These are phyloP conservation scores for Diplodia mutila DNA, from an alignment of 2,329 filamentous ascomycete species.

Conservation along the genomic window DNA sequence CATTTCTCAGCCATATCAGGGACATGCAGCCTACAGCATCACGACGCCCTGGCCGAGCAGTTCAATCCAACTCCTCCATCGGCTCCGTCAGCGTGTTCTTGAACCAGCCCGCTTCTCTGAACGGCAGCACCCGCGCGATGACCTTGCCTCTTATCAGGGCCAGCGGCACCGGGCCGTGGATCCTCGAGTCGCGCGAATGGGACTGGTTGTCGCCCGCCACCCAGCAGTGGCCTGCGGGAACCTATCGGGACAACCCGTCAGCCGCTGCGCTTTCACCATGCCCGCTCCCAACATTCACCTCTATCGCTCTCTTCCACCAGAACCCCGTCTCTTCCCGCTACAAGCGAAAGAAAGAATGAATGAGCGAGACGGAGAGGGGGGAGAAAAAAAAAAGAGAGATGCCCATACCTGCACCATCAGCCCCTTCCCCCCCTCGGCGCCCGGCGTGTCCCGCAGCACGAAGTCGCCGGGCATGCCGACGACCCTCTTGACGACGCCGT, in stretches of 20 bases:
- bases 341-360: too few species aligned
- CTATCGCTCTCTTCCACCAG: too few species aligned
- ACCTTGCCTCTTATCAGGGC: conserved; percentile 84
- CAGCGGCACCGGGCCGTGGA: conserved; percentile 84
- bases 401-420: conserved; percentile 66
- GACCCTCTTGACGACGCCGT: conserved; percentile 76
- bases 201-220: conserved; percentile 85
- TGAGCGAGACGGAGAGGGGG: too few species aligned
- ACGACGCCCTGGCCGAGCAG: not conserved
- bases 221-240: conserved; percentile 92
- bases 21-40: not conserved
- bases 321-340: too few species aligned
- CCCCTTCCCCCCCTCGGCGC: conserved; percentile 34
- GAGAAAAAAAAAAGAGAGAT: not conserved
- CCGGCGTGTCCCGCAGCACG: conserved; percentile 68
- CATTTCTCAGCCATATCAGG: too few species aligned
- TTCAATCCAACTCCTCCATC: conserved; percentile 1
- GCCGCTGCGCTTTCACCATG: not conserved
- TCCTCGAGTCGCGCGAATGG: conserved; percentile 82
- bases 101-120: conserved; percentile 10
- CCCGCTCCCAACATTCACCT: too few species aligned
- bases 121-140: conserved; percentile 42
- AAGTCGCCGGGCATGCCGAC: conserved; percentile 65
- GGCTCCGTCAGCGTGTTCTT: conserved; percentile 23
- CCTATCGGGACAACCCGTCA: conserved; percentile 51